Evolutionary conservation across 108 stramenopile species (phyloP), one percentile per base, ranked within the genome.

Genomic region (Skeletonema menzelii): DNA sequence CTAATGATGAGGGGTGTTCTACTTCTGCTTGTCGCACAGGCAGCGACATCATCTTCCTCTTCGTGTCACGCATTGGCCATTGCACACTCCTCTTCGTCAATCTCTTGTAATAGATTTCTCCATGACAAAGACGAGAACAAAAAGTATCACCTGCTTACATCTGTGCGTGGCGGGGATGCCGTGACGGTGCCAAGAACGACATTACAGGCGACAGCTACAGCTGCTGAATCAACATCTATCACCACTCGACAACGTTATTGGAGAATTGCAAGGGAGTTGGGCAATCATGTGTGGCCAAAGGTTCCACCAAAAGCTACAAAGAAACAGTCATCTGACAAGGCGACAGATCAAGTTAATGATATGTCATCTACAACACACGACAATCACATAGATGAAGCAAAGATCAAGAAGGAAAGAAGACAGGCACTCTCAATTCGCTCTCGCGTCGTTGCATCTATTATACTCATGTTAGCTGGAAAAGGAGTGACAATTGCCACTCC

Each of bases 401-500:
- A 4, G 5, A 15, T 7, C 49, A 53, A 22, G 24, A 15, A n/a
- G 14, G 62, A 71, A 2, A 32, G 31, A 44, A 31, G 64, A 40
- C 67, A 40, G 12, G 73, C 77, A 8, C 28, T 76, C 22, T 56
- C 46, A 12, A 73, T 84, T 56, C 83, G 86, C 63, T 79, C 71
- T 66, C 77, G 86, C 14, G 99, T 99, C 11, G 64, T 90, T 30
- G 58, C 73, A 22, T 87, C 91, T 3, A 40, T 98, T 11, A 82
- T 82, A 13, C 80, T 98, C 35, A 96, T 99, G 86, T 68, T 99
- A 3, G 93, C 79, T 8, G 95, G 95, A 12, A 99, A 99, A 80
- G 81, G 87, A n/a, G 82, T 98, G 28, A 99, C 91, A 59, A 95
- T 99, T 40, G 86, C 92, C 63, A 94, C 97, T 27, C 98, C 98